A percentile compares a stretch with the other conserved stretches of the same genome.
phyloP scores from a whole-genome alignment of 441 rosid genomes.

The Flueggea neowawraea region DNA sequence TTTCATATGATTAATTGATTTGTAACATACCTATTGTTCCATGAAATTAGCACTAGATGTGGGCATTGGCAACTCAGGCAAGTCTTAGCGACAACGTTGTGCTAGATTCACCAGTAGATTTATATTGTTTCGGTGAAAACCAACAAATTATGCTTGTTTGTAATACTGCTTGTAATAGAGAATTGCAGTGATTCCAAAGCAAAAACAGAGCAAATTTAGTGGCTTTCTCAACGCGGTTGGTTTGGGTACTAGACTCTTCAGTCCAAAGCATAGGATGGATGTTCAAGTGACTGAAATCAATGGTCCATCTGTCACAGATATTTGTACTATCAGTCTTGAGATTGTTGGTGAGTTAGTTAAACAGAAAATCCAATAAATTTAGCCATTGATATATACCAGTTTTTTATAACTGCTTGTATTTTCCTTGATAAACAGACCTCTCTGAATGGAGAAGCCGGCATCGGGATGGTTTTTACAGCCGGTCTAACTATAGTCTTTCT shows the following conservation, averaged over 20 bases:
- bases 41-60: background rate
- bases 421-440: too few species aligned
- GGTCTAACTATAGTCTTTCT: too few species aligned
- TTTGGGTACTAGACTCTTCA: conserved; percentile 29
- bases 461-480: too few species aligned
- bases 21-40: background rate
- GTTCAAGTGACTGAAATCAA: conserved; percentile 70
- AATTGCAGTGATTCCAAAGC: conserved; percentile 47
- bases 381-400: background rate
- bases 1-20: too few species aligned
- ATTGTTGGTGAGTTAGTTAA: conserved; percentile 42
- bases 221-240: conserved; percentile 61
- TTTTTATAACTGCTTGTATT: too few species aligned
- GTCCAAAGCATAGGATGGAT: conserved; percentile 35
- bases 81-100: too few species aligned
- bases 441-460: too few species aligned
- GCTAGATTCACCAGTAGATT: too few species aligned
- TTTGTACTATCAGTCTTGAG: conserved; percentile 53
- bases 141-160: conserved; percentile 8
- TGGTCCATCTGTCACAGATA: conserved; percentile 36
- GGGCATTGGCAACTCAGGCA: background rate
- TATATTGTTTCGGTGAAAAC: background rate
- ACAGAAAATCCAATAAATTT: background rate
- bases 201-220: conserved; percentile 28
- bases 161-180: conserved; percentile 41